Evolutionary conservation across 768 basidiomycete genomes (phyloP).

Genomic region (Naganishia friedmannii): DNA sequence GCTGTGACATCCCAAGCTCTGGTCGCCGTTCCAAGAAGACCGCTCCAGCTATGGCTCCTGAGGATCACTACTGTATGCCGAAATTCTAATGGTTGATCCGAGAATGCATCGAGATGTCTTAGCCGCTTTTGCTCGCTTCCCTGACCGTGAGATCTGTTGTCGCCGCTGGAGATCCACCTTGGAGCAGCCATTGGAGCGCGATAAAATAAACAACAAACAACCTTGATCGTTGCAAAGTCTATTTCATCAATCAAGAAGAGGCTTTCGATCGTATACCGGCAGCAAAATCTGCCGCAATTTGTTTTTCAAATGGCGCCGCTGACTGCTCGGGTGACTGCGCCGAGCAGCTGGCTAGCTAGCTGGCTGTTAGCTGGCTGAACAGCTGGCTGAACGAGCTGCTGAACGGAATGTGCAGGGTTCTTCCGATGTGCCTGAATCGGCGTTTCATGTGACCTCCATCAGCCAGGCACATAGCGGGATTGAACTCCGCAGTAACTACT

Average conservation of each 20-base stretch:
- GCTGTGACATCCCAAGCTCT: not conserved
- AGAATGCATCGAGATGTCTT: not conserved
- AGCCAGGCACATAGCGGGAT: not conserved
- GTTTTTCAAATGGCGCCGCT: not conserved
- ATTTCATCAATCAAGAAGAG: not conserved
- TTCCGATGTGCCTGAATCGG: not conserved
- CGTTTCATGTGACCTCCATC: not conserved
- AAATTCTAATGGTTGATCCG: not conserved
- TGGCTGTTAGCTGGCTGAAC: no score
- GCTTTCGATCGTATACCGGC: not conserved
- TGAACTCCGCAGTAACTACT: not conserved
- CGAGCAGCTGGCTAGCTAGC: no score
- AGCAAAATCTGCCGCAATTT: not conserved
- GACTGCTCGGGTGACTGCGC: no score
- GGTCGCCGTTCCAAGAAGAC: not conserved
- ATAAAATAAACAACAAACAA: constrained; percentile 1
- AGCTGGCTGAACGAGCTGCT: no score
- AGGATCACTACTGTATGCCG: not conserved
- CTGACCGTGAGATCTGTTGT: not conserved
- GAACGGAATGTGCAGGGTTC: not conserved
- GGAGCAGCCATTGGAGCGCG: no score
- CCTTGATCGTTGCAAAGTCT: not conserved
- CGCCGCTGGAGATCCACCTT: not conserved
- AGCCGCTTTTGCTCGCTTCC: constrained; percentile 1
- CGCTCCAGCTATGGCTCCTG: not conserved